These are phyloP conservation scores for Mycosarcoma maydis DNA, from an alignment of 1,284 basidiomycete species.

Conservation along the genomic window DNA sequence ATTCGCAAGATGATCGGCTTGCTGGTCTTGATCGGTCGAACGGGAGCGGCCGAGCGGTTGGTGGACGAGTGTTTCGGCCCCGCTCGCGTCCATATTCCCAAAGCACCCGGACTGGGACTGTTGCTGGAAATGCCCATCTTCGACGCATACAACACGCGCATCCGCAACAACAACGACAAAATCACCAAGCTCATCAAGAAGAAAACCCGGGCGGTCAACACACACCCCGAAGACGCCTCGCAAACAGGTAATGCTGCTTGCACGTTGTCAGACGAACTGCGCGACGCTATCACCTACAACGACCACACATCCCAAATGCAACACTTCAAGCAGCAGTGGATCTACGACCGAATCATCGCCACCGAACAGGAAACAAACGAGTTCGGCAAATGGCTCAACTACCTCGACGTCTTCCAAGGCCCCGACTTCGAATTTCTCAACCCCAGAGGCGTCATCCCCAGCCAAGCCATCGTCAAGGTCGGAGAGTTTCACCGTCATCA, in stretches of 20 bases:
- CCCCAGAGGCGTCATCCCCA: conserved; percentile 67
- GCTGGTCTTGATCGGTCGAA: conserved; percentile 73
- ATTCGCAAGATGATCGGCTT: conserved; percentile 95
- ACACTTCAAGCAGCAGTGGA: conserved; percentile 60
- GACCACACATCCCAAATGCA: conserved; percentile 46
- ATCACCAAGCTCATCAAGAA: conserved; percentile 67
- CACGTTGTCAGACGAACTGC: conserved; percentile 29
- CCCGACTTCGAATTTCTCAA: conserved; percentile 67
- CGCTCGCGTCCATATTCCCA: conserved; percentile 85
- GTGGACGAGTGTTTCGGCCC: conserved; percentile 72
- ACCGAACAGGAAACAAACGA: conserved; percentile 82
- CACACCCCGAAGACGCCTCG: background rate
- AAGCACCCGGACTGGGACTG: conserved; percentile 93
- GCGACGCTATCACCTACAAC: conserved; percentile 47
- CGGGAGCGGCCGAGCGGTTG: conserved; percentile 50
- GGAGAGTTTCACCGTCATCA: conserved; percentile 74
- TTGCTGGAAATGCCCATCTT: conserved; percentile 93
- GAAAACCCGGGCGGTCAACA: conserved; percentile 7
- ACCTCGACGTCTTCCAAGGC: conserved; percentile 57
- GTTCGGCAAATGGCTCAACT: conserved; percentile 67
- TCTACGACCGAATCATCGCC: conserved; percentile 67
- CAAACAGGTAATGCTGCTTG: conserved; percentile 2
- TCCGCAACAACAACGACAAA: conserved; percentile 63
- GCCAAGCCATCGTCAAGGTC: conserved; percentile 68
- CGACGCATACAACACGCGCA: conserved; percentile 78